phyloP scores from a whole-genome alignment of 805 yeast species.

The Ogataea dorogensis region DNA sequence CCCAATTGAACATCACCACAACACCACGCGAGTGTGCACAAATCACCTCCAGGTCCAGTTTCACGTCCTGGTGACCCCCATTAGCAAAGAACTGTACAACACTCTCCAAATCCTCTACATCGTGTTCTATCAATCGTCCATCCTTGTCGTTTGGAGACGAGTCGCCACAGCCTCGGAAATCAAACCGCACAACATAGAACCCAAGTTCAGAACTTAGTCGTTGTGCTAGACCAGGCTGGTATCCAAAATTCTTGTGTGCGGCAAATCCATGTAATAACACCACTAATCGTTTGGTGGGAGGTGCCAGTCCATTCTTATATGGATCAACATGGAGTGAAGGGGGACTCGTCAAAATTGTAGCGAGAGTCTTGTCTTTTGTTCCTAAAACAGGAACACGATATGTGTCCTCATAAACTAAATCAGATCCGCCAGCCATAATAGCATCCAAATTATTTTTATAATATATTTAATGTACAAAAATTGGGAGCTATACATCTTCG shows the following conservation, averaged over 20 bases:
- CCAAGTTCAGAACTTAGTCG: slow-evolving; percentile 59
- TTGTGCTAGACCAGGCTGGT: slow-evolving; percentile 62
- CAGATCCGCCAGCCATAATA: too few species aligned
- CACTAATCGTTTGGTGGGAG: slow-evolving; percentile 36
- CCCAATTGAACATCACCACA: slow-evolving; percentile 74
- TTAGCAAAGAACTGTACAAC: slow-evolving; percentile 37
- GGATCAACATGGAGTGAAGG: slow-evolving; percentile 16
- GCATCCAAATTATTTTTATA: background rate
- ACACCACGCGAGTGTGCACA: slow-evolving; percentile 82
- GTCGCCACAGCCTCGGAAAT: slow-evolving; percentile 82
- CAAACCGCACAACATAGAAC: slow-evolving; percentile 67
- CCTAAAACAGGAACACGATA: slow-evolving; percentile 6
- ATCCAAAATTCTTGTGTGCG: slow-evolving; percentile 80
- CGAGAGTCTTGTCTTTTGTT: slow-evolving; percentile 8
- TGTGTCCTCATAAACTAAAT: slow-evolving; percentile 7
- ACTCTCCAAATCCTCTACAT: slow-evolving; percentile 62
- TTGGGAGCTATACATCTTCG: slow-evolving; percentile 17
- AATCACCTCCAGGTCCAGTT: slow-evolving; percentile 52
- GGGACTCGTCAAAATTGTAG: slow-evolving; percentile 25
- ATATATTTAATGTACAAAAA: slow-evolving; percentile 2
- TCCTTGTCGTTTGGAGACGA: slow-evolving; percentile 49
- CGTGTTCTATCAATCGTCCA: slow-evolving; percentile 64
- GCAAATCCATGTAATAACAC: slow-evolving; percentile 80
- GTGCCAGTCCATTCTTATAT: slow-evolving; percentile 11
- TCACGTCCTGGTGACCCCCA: slow-evolving; percentile 33